These are phyloP conservation scores for Reticulascus tulasneorum DNA, from an alignment of 2,329 filamentous ascomycete species.

Conservation along the genomic window DNA sequence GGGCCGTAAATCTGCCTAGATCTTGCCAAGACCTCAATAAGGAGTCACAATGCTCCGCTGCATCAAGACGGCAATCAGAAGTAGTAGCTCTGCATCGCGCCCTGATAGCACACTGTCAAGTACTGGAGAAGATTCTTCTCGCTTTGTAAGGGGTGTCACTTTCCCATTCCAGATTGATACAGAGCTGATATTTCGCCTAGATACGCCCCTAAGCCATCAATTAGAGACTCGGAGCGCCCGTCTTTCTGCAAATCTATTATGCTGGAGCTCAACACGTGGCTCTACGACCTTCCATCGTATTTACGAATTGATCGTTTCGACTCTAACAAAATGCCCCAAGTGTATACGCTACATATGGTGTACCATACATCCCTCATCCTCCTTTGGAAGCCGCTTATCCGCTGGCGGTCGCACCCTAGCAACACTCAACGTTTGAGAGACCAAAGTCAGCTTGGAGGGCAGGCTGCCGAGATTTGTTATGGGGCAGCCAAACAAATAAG, in stretches of 20 bases:
- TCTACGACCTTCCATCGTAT: constrained; percentile 26
- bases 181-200: constrained; percentile 10
- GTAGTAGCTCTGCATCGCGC: constrained; percentile 19
- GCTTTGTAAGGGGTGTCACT: constrained; percentile 19
- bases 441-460: neutral
- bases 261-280: constrained; percentile 28
- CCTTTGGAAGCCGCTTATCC: constrained; percentile 24
- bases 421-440: too few relatives aligned
- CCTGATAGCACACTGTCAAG: constrained; percentile 22
- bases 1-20: constrained; percentile 22
- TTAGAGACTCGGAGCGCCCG: constrained; percentile 15
- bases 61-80: constrained; percentile 6
- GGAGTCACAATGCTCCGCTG: constrained; percentile 1
- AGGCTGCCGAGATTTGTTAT: constrained; percentile 9
- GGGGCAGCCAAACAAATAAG: constrained; percentile 21
- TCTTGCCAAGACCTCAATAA: neutral
- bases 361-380: constrained; percentile 29
- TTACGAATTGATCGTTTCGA: constrained; percentile 22
- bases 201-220: constrained; percentile 24
- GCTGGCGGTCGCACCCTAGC: too few relatives aligned
- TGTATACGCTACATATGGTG: constrained; percentile 28
- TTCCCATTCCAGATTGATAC: neutral
- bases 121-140: constrained; percentile 26
- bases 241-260: constrained; percentile 25
- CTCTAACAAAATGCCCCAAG: constrained; percentile 20